Base-by-base conservation (phyloP, 768 basidiomycete genomes). In the Mycena vulgaris region DNA sequence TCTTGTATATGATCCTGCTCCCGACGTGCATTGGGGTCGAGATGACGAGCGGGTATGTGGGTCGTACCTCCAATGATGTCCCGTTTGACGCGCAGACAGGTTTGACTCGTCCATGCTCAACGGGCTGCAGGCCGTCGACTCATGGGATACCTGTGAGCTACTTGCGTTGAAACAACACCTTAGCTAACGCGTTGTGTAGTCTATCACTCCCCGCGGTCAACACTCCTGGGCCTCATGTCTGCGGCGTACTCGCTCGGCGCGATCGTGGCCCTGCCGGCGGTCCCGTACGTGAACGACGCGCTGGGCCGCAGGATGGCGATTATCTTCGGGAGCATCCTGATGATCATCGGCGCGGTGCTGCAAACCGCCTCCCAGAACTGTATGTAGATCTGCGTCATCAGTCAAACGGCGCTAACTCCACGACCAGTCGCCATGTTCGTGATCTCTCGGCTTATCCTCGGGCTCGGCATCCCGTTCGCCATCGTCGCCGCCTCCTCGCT, bases 401-500 rank as follows among this genome's bases (percentile, higher is more conserved):
- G 16, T 27, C 31, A 17, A 27, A 10, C n/a, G n/a, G n/a, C n/a
- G n/a, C n/a, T n/a, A 40, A 39, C 17, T 16, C 17, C 17, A 16
- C 25, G 2, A 30, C 5, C 64, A 89, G 88, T 89, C 65, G 88
- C 84, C 0, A 89, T 89, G 87, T 91, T 92, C 75, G 83, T 90
- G 30, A 79, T 85, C 30, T 82, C 89, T 4, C 87, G 90, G 35
- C 84, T 88, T 69, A 81, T 89, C 30, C 76, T 91, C 37, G 90
- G 68, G 28, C 68, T 69, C 33, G 68, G 68, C 4, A 88, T 90
- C 35, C 85, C 88, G 0, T 88, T 92, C 72, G 88, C 89, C 31
- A 88, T 88, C 70, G 88, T 90, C 52, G 89, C 88, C 21, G 90
- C 91, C 3, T 91, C 92, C 0, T 88, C 91, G 21, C 82, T 92